phyloP scores from a whole-genome alignment of 2,329 filamentous ascomycete species.

The Cladophialophora immunda region DNA sequence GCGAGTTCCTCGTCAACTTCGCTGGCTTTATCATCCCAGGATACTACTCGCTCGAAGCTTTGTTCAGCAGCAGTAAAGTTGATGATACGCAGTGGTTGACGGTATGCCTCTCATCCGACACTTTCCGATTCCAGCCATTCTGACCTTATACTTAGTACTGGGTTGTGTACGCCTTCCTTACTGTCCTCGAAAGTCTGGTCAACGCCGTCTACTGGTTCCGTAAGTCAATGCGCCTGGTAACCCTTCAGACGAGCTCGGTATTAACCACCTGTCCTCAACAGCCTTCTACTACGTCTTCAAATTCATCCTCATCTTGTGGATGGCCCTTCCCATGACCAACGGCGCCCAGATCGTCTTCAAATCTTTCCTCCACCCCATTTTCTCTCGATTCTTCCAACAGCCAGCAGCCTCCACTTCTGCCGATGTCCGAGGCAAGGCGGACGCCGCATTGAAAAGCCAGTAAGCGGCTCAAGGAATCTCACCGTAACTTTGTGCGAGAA shows the following conservation, averaged over 20 bases:
- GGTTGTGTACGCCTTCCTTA: slow-evolving; percentile 72
- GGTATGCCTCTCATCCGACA: slow-evolving; percentile 47
- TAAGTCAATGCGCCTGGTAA: slow-evolving; percentile 68
- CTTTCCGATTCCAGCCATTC: slow-evolving; percentile 13
- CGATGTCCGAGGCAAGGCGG: slow-evolving; percentile 88
- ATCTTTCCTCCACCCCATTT: slow-evolving; percentile 89
- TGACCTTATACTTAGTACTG: slow-evolving; percentile 63
- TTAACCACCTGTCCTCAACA: slow-evolving; percentile 77
- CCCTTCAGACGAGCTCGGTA: slow-evolving; percentile 99
- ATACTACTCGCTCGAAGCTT: slow-evolving; percentile 71
- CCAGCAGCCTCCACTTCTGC: slow-evolving; percentile 75
- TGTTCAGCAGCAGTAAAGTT: slow-evolving; percentile 67
- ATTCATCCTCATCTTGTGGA: slow-evolving; percentile 96
- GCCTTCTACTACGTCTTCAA: slow-evolving; percentile 99
- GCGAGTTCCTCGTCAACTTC: slow-evolving; percentile 73
- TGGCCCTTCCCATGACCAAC: slow-evolving; percentile 95
- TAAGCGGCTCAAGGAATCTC: slow-evolving; percentile 48
- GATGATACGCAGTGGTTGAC: slow-evolving; percentile 76
- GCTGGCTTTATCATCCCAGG: slow-evolving; percentile 71
- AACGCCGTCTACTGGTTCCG: slow-evolving; percentile 76
- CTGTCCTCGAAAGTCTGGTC: slow-evolving; percentile 71
- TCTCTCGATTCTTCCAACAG: slow-evolving; percentile 86
- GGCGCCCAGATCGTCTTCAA: slow-evolving; percentile 97
- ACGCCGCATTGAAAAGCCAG: slow-evolving; percentile 70
- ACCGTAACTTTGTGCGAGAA: slow-evolving; percentile 28